Evolutionary conservation across 1,284 basidiomycete genomes (phyloP).

Genomic region (Ceratobasidium sp.): DNA sequence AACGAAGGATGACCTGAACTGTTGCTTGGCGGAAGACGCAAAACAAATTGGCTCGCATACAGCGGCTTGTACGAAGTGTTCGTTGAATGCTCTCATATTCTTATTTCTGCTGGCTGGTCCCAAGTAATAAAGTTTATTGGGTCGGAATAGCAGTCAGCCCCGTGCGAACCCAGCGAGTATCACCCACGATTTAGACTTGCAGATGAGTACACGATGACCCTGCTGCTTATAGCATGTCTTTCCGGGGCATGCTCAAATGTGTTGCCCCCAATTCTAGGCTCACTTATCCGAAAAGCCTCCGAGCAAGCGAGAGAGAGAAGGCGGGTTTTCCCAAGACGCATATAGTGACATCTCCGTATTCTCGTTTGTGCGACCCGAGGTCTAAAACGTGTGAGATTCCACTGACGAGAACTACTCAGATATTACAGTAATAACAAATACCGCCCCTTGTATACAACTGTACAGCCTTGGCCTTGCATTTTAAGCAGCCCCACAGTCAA

Average conservation of each 20-base stretch:
- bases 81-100: background rate
- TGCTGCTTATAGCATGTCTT: background rate
- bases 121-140: background rate
- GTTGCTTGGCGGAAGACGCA: background rate
- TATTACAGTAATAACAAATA: background rate
- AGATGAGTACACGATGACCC: conserved; percentile 2
- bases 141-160: background rate
- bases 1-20: background rate
- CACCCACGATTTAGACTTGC: background rate
- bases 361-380: too few relatives aligned
- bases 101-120: background rate
- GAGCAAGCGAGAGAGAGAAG: background rate
- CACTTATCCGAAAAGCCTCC: background rate
- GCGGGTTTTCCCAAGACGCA: background rate
- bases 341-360: background rate
- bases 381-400: background rate
- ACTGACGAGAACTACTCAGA: background rate
- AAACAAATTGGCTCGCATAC: background rate
- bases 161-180: background rate
- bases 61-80: too few relatives aligned
- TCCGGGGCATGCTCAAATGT: background rate
- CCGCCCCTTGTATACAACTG: background rate
- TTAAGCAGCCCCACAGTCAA: background rate
- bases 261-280: background rate
- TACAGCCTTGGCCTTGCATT: background rate